Conservation (phyloP, 192 early-diverging fungal genomes). For the Haplosporangium gracile region DNA sequence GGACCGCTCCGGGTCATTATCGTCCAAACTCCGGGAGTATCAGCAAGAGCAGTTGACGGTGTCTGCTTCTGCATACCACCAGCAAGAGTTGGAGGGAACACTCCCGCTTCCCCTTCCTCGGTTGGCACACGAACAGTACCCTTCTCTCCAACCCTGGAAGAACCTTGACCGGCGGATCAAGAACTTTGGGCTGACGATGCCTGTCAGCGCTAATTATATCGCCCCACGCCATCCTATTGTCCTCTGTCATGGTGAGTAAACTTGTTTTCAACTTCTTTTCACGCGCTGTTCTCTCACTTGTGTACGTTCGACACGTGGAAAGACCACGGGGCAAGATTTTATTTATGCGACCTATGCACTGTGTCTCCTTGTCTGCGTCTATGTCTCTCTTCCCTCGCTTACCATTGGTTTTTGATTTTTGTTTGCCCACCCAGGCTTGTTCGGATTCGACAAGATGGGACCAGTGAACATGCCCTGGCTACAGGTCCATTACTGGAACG, state of each 20-base stretch:
- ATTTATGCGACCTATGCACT: background rate
- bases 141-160: conserved; percentile 47
- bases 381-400: background rate
- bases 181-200: conserved; percentile 53
- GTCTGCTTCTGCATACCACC: conserved; percentile 5
- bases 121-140: conserved; percentile 40
- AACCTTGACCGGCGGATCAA: conserved; percentile 68
- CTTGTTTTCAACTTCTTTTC: background rate
- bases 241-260: conserved; percentile 81
- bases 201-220: conserved; percentile 74
- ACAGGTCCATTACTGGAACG: conserved; percentile 92
- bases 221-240: conserved; percentile 86
- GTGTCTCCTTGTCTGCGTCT: background rate
- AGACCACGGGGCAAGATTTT: background rate
- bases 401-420: background rate
- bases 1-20: background rate
- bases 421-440: conserved; percentile 66
- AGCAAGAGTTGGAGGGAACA: conserved; percentile 18
- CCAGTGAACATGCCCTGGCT: conserved; percentile 80
- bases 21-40: background rate
- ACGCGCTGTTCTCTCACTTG: background rate
- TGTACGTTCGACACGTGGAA: conserved; percentile 1
- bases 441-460: conserved; percentile 91
- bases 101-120: background rate
- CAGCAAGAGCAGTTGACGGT: background rate